Percentiles rank a stretch among this genome's conserved stretches.
phyloP scores from a whole-genome alignment of 1,284 basidiomycete species.

The Fomitopsis schrenkii region DNA sequence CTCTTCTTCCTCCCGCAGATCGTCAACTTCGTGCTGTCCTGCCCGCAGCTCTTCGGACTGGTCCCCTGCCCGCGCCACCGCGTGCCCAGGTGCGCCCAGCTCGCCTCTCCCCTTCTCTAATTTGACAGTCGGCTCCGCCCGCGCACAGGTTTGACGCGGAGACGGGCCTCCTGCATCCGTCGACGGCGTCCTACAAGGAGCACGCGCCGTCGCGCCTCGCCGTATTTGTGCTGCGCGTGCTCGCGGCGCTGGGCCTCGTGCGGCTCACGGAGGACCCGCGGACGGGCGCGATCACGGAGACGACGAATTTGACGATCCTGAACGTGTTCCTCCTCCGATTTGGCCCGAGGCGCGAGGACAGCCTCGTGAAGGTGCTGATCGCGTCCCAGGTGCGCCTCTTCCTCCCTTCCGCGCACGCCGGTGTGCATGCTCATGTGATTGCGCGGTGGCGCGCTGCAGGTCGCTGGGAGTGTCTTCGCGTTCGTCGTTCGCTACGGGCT shows the following conservation, averaged over 20 bases:
- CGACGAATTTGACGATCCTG: constrained; percentile 86
- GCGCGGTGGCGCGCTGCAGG: constrained; percentile 30
- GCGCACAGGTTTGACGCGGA: constrained; percentile 61
- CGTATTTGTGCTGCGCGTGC: constrained; percentile 48
- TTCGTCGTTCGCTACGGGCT: constrained; percentile 86
- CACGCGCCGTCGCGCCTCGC: constrained; percentile 43
- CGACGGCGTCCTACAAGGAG: constrained; percentile 59
- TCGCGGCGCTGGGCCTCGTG: constrained; percentile 66
- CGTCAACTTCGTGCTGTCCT: constrained; percentile 95
- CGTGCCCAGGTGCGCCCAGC: constrained; percentile 67
- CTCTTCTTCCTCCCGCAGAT: constrained; percentile 98
- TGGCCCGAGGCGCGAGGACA: constrained; percentile 81
- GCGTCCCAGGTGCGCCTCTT: constrained; percentile 51
- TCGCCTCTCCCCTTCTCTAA: constrained; percentile 6
- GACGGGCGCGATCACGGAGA: constrained; percentile 56
- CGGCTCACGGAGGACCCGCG: constrained; percentile 54
- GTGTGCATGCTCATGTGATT: not conserved
- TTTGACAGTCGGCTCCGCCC: not conserved
- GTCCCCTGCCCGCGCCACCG: constrained; percentile 94
- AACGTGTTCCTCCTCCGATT: constrained; percentile 77
- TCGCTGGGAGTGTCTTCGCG: constrained; percentile 70
- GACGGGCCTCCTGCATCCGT: constrained; percentile 74
- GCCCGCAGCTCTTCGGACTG: constrained; percentile 92
- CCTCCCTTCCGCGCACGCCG: not conserved
- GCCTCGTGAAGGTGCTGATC: constrained; percentile 71